A percentile compares a stretch with the other conserved stretches of the same genome.
Evolutionary conservation across 371 early-diverging fungal genomes (phyloP).

Genomic region (Mortierella sp.): DNA sequence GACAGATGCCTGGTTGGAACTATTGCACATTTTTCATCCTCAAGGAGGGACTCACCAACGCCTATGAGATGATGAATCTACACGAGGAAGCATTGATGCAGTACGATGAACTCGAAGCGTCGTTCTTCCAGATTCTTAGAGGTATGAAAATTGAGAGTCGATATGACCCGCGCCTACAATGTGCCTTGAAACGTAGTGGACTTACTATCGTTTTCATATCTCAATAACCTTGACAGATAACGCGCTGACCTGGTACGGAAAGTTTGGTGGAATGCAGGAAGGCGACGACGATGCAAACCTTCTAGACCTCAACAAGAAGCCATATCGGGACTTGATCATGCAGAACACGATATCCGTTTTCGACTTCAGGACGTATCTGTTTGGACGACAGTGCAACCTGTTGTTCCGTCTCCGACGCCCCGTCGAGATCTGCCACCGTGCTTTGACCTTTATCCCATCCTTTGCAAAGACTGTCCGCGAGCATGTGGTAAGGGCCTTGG

Average conservation of each 20-base stretch:
- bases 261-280: slow-evolving; percentile 87
- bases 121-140: slow-evolving; percentile 89
- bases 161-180: neutral
- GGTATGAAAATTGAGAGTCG: slow-evolving; percentile 49
- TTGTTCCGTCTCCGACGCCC: slow-evolving; percentile 78
- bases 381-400: slow-evolving; percentile 89
- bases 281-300: slow-evolving; percentile 93
- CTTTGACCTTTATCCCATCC: slow-evolving; percentile 79
- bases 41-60: slow-evolving; percentile 92
- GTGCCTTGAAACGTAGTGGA: no score
- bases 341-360: slow-evolving; percentile 94
- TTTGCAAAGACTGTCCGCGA: slow-evolving; percentile 83
- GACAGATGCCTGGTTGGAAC: slow-evolving; percentile 98
- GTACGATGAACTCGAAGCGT: slow-evolving; percentile 97
- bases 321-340: slow-evolving; percentile 89
- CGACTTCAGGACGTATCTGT: slow-evolving; percentile 95
- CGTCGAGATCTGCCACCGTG: slow-evolving; percentile 78
- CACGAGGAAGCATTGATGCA: slow-evolving; percentile 91
- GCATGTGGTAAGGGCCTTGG: slow-evolving; percentile 64
- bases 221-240: slow-evolving; percentile 64
- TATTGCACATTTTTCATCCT: slow-evolving; percentile 96
- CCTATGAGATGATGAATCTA: slow-evolving; percentile 89
- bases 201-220: neutral
- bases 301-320: slow-evolving; percentile 81
- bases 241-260: slow-evolving; percentile 91